Evolutionary conservation across 192 early-diverging fungal species (phyloP).

Genomic region (Phlyctochytrium bullatum): DNA sequence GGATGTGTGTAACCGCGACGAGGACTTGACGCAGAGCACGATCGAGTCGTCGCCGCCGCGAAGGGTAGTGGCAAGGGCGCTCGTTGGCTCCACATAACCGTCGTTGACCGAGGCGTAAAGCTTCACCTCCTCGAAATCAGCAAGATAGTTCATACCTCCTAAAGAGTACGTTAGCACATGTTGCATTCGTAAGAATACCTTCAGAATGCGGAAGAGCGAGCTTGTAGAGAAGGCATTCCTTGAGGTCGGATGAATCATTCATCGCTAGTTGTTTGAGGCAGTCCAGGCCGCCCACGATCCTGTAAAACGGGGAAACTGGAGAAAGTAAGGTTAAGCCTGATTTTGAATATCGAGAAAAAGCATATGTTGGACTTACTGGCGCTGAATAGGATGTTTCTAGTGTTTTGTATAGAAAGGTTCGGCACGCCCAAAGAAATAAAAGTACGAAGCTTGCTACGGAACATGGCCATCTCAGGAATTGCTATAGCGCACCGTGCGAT

Average conservation of each 20-base stretch:
- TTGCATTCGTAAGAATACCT: background rate
- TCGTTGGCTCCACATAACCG: background rate
- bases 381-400: background rate
- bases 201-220: background rate
- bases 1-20: too few species aligned
- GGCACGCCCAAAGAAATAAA: background rate
- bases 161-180: background rate
- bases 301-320: background rate
- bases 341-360: background rate
- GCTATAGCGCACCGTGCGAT: background rate
- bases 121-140: background rate
- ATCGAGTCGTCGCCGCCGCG: too few species aligned
- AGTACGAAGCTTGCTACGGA: background rate
- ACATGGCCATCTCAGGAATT: background rate
- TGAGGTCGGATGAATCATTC: background rate
- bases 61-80: background rate
- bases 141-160: background rate
- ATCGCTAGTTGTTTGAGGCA: background rate
- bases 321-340: background rate
- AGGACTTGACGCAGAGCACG: too few species aligned
- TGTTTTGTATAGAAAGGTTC: background rate
- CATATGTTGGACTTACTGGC: background rate
- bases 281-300: background rate
- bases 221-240: background rate
- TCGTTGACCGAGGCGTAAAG: background rate